Conservation (phyloP, 2,329 filamentous ascomycete species). For the Colletotrichum spinosum region DNA sequence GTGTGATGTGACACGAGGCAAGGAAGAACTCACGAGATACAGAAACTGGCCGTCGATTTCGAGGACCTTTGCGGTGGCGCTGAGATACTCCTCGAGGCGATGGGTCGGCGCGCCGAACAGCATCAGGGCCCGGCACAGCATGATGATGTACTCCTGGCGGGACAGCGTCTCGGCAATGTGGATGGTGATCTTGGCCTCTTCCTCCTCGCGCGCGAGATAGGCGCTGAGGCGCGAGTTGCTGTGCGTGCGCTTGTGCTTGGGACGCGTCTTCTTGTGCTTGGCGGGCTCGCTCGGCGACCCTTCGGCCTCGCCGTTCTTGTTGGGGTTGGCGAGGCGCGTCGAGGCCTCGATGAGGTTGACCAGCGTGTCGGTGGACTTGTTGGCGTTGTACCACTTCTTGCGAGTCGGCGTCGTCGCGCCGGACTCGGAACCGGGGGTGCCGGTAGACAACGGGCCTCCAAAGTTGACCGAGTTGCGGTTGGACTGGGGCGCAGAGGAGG, state of each 20-base stretch:
- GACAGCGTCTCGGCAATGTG: constrained; percentile 76
- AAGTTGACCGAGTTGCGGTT: constrained; percentile 39
- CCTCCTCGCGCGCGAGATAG: constrained; percentile 57
- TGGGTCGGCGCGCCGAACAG: constrained; percentile 90
- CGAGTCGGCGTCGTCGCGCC: constrained; percentile 56
- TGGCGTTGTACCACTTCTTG: constrained; percentile 62
- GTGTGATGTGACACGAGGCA: too few species aligned
- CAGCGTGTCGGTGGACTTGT: constrained; percentile 59
- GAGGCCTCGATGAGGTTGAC: constrained; percentile 61
- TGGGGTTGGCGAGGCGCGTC: constrained; percentile 53
- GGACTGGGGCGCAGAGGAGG: constrained; percentile 37
- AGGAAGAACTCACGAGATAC: constrained; percentile 58
- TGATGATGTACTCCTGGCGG: constrained; percentile 84
- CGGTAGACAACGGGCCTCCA: constrained; percentile 53
- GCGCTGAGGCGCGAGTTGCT: constrained; percentile 52
- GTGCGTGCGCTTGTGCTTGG: constrained; percentile 49
- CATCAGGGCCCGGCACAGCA: constrained; percentile 88
- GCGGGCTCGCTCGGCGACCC: constrained; percentile 30
- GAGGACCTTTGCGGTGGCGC: constrained; percentile 84
- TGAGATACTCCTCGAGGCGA: constrained; percentile 89
- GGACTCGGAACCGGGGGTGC: constrained; percentile 45
- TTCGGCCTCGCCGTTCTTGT: constrained; percentile 39
- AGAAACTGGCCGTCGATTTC: constrained; percentile 90
- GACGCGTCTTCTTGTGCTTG: constrained; percentile 47
- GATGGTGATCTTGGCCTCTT: constrained; percentile 54